Evolutionary conservation across 2,329 filamentous ascomycete species (phyloP).

Genomic region (Colletotrichum aenigma): DNA sequence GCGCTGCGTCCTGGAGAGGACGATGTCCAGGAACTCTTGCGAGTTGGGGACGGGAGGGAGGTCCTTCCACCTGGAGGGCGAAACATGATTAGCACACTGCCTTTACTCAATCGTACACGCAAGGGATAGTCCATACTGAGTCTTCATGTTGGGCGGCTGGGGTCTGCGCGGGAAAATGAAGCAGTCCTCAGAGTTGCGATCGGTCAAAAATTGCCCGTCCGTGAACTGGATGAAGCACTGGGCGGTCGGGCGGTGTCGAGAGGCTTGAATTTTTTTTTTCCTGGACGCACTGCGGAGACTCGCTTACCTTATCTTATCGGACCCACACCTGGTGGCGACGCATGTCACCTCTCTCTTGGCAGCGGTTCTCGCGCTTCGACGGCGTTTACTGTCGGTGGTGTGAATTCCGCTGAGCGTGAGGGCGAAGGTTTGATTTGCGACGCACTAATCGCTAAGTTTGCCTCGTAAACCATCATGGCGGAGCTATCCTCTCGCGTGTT

Average conservation of each 20-base stretch:
- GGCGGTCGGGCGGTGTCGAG: background rate
- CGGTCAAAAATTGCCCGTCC: slow-evolving; percentile 10
- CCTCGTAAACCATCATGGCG: background rate
- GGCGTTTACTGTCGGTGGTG: background rate
- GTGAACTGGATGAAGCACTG: slow-evolving; percentile 5
- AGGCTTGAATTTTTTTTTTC: slow-evolving; percentile 21
- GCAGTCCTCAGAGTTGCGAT: slow-evolving; percentile 20
- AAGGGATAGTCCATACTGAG: slow-evolving; percentile 1
- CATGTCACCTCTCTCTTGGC: background rate
- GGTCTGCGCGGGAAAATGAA: slow-evolving; percentile 10
- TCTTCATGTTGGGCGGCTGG: slow-evolving; percentile 21
- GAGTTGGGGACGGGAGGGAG: slow-evolving; percentile 89
- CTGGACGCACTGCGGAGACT: slow-evolving; percentile 8
- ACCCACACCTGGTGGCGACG: background rate
- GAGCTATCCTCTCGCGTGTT: background rate
- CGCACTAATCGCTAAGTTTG: background rate
- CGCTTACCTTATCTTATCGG: slow-evolving; percentile 27
- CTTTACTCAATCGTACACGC: background rate
- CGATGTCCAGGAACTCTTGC: slow-evolving; percentile 97
- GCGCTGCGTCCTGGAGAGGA: slow-evolving; percentile 90
- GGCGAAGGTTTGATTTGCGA: background rate
- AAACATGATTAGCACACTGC: background rate
- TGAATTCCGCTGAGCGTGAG: background rate
- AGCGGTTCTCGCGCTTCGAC: background rate
- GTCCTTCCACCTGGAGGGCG: slow-evolving; percentile 61